phyloP scores from a whole-genome alignment of 495 filamentous ascomycete species.

The Annulohypoxylon moriforme region DNA sequence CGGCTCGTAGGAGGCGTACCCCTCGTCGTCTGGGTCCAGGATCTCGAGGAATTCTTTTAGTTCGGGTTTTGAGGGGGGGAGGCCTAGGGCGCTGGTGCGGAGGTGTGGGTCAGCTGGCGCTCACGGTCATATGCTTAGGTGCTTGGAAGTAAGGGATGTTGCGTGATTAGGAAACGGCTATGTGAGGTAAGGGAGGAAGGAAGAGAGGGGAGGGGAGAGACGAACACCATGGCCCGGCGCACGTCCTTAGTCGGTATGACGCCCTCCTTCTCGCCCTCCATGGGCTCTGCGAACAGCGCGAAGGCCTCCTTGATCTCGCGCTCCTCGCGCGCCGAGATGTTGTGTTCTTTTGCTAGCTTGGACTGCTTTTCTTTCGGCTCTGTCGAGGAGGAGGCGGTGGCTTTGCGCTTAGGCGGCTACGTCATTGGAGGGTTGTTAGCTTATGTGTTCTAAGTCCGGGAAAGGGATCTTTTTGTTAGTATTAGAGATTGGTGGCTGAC shows the following conservation, averaged over 20 bases:
- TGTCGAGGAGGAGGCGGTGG: slow-evolving; percentile 36
- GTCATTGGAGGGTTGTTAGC: slow-evolving; percentile 32
- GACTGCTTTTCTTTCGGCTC: slow-evolving; percentile 63
- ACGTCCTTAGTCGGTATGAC: slow-evolving; percentile 83
- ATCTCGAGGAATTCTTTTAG: slow-evolving; percentile 79
- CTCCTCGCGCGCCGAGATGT: slow-evolving; percentile 84
- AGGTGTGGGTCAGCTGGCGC: background rate
- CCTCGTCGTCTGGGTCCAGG: slow-evolving; percentile 82
- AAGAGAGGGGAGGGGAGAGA: slow-evolving; percentile 10
- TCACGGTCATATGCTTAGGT: background rate
- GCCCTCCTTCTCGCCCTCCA: slow-evolving; percentile 74
- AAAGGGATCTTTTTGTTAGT: background rate
- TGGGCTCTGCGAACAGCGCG: slow-evolving; percentile 78
- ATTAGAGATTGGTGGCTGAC: slow-evolving; percentile 2
- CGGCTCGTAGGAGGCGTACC: slow-evolving; percentile 76
- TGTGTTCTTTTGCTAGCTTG: slow-evolving; percentile 89
- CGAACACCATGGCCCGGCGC: slow-evolving; percentile 82
- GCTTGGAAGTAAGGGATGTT: slow-evolving; percentile 3
- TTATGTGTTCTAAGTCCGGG: background rate
- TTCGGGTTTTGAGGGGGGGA: slow-evolving; percentile 72
- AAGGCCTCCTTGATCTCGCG: slow-evolving; percentile 92
- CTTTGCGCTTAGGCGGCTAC: slow-evolving; percentile 58
- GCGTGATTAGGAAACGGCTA: background rate
- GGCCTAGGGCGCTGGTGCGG: slow-evolving; percentile 73
- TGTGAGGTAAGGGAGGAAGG: background rate